A percentile compares a stretch with the other conserved stretches of the same genome.
These are phyloP conservation scores for Globisporangium uncinulatum DNA, from an alignment of 352 stramenopile species.

Conservation along the genomic window DNA sequence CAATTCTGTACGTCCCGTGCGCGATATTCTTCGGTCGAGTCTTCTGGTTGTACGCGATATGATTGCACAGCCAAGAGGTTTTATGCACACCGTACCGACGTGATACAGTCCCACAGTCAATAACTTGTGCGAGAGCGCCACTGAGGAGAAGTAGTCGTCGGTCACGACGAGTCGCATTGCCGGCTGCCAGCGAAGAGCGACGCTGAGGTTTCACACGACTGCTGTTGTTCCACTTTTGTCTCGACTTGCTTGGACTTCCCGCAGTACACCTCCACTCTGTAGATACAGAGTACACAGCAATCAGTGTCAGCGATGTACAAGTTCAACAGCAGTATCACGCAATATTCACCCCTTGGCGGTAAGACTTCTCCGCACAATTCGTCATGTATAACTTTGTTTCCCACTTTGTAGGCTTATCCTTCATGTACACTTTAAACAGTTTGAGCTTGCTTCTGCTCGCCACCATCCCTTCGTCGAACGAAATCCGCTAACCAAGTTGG, in stretches of 20 bases:
- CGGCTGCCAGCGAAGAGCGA: not conserved
- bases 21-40: not conserved
- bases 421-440: constrained; percentile 6
- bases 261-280: constrained; percentile 6
- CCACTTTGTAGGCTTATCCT: constrained; percentile 9
- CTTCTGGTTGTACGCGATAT: too few relatives aligned
- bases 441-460: constrained; percentile 1
- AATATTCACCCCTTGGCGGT: not conserved
- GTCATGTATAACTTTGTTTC: constrained; percentile 8
- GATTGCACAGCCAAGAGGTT: too few relatives aligned
- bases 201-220: not conserved
- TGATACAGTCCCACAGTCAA: too few relatives aligned
- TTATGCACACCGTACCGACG: too few relatives aligned
- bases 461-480: constrained; percentile 8
- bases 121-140: too few relatives aligned
- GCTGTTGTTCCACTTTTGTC: not conserved
- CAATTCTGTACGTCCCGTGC: not conserved
- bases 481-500: constrained; percentile 1
- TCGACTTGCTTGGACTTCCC: not conserved
- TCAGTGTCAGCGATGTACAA: not conserved
- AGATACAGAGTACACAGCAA: not conserved
- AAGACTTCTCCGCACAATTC: constrained; percentile 5
- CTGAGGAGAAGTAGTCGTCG: too few relatives aligned
- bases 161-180: not conserved
- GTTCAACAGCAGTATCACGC: not conserved